phyloP scores from a whole-genome alignment of 169 alveolate species.

The Sarcocystis neurona region DNA sequence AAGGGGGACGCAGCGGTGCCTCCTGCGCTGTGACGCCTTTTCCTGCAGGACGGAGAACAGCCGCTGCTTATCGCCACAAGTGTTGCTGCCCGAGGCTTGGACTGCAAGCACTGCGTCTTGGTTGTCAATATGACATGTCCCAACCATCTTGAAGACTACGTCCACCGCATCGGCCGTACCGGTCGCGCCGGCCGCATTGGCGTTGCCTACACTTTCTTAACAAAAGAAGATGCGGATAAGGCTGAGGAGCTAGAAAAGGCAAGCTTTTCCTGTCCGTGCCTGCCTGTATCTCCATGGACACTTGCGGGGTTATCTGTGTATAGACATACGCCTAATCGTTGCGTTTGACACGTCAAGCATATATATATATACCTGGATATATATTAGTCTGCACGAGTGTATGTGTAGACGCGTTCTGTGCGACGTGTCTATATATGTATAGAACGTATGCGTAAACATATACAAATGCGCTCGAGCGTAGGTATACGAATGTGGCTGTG shows the following conservation, averaged over 20 bases:
- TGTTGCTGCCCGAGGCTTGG: conserved; percentile 99
- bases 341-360: neutral
- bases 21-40: conserved; percentile 12
- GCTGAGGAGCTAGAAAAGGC: conserved; percentile 94
- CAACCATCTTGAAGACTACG: conserved; percentile 98
- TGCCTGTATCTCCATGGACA: no score
- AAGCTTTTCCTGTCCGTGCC: neutral
- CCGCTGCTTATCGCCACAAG: conserved; percentile 97
- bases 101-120: conserved; percentile 91
- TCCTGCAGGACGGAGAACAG: conserved; percentile 59
- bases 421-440: neutral
- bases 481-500: no score
- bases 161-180: conserved; percentile 99
- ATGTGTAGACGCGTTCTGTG: neutral
- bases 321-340: neutral
- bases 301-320: no score
- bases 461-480: no score
- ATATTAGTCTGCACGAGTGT: neutral
- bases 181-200: conserved; percentile 99
- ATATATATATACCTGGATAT: neutral
- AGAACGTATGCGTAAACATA: no score
- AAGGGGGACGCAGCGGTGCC: neutral
- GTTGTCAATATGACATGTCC: conserved; percentile 98
- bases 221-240: conserved; percentile 90
- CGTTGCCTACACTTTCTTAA: conserved; percentile 94